phyloP scores from a whole-genome alignment of 2,329 filamentous ascomycete species.

The Paecilomyces sp. region DNA sequence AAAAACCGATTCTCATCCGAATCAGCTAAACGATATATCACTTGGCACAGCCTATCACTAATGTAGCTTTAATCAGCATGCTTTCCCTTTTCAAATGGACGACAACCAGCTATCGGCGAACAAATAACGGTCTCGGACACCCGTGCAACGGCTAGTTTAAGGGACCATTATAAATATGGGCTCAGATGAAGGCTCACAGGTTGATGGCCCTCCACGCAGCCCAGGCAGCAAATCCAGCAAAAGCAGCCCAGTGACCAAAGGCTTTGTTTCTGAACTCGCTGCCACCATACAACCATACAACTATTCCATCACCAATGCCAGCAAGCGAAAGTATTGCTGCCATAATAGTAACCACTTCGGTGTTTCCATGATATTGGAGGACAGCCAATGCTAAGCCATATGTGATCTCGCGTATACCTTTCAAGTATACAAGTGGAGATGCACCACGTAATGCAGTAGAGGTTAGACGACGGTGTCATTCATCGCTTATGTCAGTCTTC shows the following conservation, averaged over 20 bases:
- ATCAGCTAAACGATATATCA: too few species aligned
- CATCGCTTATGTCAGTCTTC: background rate
- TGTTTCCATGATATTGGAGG: constrained; percentile 7
- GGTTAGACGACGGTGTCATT: background rate
- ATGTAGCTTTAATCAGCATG: too few species aligned
- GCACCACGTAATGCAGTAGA: background rate
- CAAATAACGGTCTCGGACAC: too few species aligned
- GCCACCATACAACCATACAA: constrained; percentile 7
- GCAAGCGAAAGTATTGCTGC: constrained; percentile 4
- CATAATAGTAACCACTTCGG: constrained; percentile 6
- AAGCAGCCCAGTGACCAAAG: constrained; percentile 5
- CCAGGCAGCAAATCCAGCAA: background rate
- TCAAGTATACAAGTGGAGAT: constrained; percentile 10
- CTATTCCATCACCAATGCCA: constrained; percentile 6
- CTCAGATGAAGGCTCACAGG: background rate
- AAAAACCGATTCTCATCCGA: too few species aligned
- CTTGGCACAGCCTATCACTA: too few species aligned
- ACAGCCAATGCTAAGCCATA: constrained; percentile 9
- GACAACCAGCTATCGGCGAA: too few species aligned
- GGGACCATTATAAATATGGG: too few species aligned
- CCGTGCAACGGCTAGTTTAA: too few species aligned
- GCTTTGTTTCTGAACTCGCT: constrained; percentile 6
- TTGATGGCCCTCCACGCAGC: background rate
- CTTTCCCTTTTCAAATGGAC: too few species aligned
- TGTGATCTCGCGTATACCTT: constrained; percentile 11